phyloP scores from a whole-genome alignment of 306 rosid genomes.

The Vigna hirtella region DNA sequence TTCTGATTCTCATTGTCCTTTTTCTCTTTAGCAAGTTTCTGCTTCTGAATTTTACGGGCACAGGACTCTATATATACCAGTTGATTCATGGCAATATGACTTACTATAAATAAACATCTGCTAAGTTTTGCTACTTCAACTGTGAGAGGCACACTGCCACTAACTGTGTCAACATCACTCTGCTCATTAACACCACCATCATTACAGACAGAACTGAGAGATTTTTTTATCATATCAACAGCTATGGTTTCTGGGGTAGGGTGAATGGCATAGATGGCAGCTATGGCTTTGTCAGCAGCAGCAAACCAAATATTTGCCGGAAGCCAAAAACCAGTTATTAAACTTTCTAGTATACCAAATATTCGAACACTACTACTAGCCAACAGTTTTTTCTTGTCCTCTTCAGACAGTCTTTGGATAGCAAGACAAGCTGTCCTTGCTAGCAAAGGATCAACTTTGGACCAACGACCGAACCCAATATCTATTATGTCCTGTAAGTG shows the following conservation, averaged over 20 bases:
- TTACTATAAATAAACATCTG: constrained; percentile 75
- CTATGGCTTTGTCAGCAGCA: constrained; percentile 91
- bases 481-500: constrained; percentile 91
- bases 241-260: constrained; percentile 89
- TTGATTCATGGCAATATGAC: constrained; percentile 96
- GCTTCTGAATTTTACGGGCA: constrained; percentile 85
- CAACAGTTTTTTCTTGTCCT: constrained; percentile 78
- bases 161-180: constrained; percentile 57
- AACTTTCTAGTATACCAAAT: constrained; percentile 77
- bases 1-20: constrained; percentile 60
- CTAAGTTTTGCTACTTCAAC: constrained; percentile 74
- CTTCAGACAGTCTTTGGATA: constrained; percentile 82
- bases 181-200: constrained; percentile 61
- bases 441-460: constrained; percentile 91
- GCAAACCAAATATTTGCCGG: constrained; percentile 89
- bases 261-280: constrained; percentile 80
- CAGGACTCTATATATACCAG: constrained; percentile 87
- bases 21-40: constrained; percentile 64
- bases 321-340: constrained; percentile 80
- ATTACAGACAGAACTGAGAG: constrained; percentile 65
- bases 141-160: constrained; percentile 54
- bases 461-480: constrained; percentile 98
- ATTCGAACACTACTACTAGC: constrained; percentile 65
- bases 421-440: constrained; percentile 94
- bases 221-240: constrained; percentile 69